Evolutionary conservation across 306 rosid genomes (phyloP).

Genomic region (Ceratonia siliqua): DNA sequence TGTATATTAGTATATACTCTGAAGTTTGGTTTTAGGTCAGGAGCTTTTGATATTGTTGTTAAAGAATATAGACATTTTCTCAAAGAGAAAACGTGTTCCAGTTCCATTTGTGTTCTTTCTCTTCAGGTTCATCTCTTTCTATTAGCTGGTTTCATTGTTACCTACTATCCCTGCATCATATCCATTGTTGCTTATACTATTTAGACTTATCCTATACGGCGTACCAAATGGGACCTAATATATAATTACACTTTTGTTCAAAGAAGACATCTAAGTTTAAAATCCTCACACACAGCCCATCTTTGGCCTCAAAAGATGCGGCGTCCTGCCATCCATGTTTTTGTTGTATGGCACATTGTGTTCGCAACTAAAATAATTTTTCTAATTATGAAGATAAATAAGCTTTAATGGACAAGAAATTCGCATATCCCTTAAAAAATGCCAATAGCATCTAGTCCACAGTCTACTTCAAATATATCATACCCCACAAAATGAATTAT

Average conservation of each 20-base stretch:
- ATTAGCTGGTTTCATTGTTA: too few species aligned
- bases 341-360: not conserved
- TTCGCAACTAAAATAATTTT: not conserved
- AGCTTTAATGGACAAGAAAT: slow-evolving; percentile 4
- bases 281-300: not conserved
- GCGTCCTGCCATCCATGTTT: not conserved
- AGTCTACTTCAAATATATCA: not conserved
- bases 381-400: slow-evolving; percentile 6
- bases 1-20: too few species aligned
- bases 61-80: too few species aligned
- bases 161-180: too few species aligned
- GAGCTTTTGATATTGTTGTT: too few species aligned
- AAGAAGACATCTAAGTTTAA: not conserved
- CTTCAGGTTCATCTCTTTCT: too few species aligned
- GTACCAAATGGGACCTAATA: too few species aligned
- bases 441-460: not conserved
- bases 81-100: too few species aligned
- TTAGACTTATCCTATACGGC: too few species aligned
- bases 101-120: too few species aligned
- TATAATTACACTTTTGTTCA: not conserved
- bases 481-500: not conserved
- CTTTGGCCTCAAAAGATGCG: not conserved
- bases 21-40: too few species aligned
- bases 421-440: not conserved
- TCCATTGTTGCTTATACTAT: too few species aligned